phyloP scores from a whole-genome alignment of 352 stramenopile genomes.

The Aphanomyces invadans region DNA sequence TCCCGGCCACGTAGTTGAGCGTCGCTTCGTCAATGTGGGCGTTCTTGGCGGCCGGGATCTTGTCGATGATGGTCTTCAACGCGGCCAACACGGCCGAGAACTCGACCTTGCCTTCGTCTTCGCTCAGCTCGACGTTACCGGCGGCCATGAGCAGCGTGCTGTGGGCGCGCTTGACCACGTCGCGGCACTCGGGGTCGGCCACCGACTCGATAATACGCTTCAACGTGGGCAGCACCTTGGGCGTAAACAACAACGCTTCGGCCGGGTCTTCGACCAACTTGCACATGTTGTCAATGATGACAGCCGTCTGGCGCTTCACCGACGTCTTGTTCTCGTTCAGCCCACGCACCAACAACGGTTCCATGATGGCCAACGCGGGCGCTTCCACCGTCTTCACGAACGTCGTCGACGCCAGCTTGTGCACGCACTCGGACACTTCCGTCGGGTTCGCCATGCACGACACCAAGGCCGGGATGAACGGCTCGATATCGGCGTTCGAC shows the following conservation, averaged over 20 bases:
- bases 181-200: conserved; percentile 95
- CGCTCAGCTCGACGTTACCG: conserved; percentile 87
- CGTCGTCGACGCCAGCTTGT: conserved; percentile 97
- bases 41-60: conserved; percentile 72
- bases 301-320: conserved; percentile 95
- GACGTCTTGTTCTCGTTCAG: conserved; percentile 93
- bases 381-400: conserved; percentile 98
- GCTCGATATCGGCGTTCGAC: conserved; percentile 98
- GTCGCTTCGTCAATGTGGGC: conserved; percentile 83
- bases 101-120: conserved; percentile 89
- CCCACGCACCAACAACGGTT: conserved; percentile 93
- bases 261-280: conserved; percentile 97
- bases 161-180: conserved; percentile 91
- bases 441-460: conserved; percentile 95
- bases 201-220: conserved; percentile 95
- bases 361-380: conserved; percentile 94
- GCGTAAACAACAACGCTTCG: conserved; percentile 96
- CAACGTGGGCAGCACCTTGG: conserved; percentile 94
- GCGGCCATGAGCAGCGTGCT: conserved; percentile 90
- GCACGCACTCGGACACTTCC: conserved; percentile 97
- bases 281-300: conserved; percentile 99
- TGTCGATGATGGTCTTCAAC: conserved; percentile 70
- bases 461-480: conserved; percentile 97
- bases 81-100: conserved; percentile 77
- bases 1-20: conserved; percentile 83